Conservation (phyloP, 106 monocot species). For the Iris macrosiphon region DNA sequence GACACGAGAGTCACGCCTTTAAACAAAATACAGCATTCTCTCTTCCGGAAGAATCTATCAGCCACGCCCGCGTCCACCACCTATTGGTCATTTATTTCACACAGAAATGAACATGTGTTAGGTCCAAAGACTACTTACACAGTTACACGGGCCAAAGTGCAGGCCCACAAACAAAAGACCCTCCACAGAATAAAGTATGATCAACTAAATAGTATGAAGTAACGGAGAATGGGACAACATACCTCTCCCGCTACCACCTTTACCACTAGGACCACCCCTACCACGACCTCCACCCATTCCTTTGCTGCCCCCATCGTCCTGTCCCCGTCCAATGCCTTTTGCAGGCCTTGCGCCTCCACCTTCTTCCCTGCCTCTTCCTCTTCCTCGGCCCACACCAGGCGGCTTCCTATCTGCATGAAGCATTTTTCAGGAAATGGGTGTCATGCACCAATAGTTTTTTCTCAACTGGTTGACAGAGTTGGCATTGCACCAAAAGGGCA, state of each 20-base stretch:
- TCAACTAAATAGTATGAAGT: no score
- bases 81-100: no score
- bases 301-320: conserved; percentile 42
- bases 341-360: conserved; percentile 22
- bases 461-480: no score
- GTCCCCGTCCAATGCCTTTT: conserved; percentile 54
- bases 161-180: not conserved
- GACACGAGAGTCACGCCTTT: conserved; percentile 14
- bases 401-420: conserved; percentile 18
- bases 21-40: conserved; percentile 16
- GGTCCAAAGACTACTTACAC: no score
- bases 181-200: not conserved
- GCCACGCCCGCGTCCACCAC: conserved; percentile 51
- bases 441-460: not conserved
- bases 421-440: not conserved
- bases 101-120: no score
- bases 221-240: not conserved
- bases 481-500: no score
- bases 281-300: conserved; percentile 45
- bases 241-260: conserved; percentile 38
- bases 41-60: conserved; percentile 2
- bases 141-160: no score
- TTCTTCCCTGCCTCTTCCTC: conserved; percentile 21
- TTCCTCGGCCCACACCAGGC: conserved; percentile 21
- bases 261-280: conserved; percentile 45